phyloP scores from a whole-genome alignment of 371 early-diverging fungal species.

The Mortierella sp. region DNA sequence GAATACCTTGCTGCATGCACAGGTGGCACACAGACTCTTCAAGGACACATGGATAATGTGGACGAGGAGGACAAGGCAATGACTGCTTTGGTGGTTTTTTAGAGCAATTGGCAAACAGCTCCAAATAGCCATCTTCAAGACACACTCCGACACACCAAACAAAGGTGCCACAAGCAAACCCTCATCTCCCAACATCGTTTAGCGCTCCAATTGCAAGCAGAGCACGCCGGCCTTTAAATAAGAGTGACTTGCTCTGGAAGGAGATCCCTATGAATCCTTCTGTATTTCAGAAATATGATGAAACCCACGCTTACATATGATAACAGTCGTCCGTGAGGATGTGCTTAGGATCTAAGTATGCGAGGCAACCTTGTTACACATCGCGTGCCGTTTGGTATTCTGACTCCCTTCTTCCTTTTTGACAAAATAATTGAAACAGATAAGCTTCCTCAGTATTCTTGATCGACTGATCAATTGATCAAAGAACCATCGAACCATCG shows the following conservation, averaged over 20 bases:
- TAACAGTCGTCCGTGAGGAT: constrained; percentile 43
- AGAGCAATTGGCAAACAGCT: not conserved
- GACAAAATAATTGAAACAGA: not conserved
- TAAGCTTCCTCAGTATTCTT: not conserved
- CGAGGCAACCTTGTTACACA: constrained; percentile 56
- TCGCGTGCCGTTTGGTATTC: constrained; percentile 56
- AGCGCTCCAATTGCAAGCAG: not conserved
- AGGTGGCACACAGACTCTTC: not conserved
- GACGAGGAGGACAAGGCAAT: not conserved
- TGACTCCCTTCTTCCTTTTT: constrained; percentile 23
- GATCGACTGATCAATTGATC: not conserved
- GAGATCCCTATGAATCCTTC: constrained; percentile 31
- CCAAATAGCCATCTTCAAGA: not conserved
- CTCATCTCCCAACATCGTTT: not conserved
- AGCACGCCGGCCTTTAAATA: not conserved
- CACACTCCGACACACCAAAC: not conserved
- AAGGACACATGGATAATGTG: no score
- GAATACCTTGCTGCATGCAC: not conserved
- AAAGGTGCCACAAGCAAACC: not conserved
- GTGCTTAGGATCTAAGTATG: constrained; percentile 50
- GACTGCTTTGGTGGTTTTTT: not conserved
- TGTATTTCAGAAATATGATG: constrained; percentile 51
- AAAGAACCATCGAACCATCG: not conserved
- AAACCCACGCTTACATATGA: constrained; percentile 42
- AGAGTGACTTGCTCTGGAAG: constrained; percentile 11